These are phyloP conservation scores for Elasticomyces elasticus DNA, from an alignment of 495 filamentous ascomycete species.

Conservation along the genomic window DNA sequence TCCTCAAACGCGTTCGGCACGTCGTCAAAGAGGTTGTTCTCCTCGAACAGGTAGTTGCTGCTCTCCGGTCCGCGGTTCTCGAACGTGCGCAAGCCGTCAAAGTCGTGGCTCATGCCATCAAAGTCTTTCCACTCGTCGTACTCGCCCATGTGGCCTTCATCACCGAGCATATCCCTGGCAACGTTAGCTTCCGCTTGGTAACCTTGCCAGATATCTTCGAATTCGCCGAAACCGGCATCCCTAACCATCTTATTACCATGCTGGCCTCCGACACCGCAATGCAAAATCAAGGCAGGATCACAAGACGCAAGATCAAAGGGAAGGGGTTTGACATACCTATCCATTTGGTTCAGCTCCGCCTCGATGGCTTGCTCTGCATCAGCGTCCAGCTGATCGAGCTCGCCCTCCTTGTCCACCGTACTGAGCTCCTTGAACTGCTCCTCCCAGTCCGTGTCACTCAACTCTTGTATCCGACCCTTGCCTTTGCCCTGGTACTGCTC, in stretches of 20 bases:
- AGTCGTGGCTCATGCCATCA: conserved; percentile 42
- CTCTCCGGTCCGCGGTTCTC: conserved; percentile 62
- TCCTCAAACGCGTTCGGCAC: conserved; percentile 76
- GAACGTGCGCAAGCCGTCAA: conserved; percentile 6
- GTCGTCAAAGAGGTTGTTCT: conserved; percentile 75
- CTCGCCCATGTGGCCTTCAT: conserved; percentile 58
- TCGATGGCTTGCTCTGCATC: conserved; percentile 72
- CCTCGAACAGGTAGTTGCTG: conserved; percentile 88
- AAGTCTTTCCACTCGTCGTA: conserved; percentile 64
- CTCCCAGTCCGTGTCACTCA: conserved; percentile 92
- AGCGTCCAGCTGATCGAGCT: conserved; percentile 49
- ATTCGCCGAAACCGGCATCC: conserved; percentile 56
- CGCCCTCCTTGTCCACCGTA: conserved; percentile 48
- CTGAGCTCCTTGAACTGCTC: conserved; percentile 88
- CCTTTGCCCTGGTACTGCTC: conserved; percentile 58
- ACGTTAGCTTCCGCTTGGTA: conserved; percentile 70
- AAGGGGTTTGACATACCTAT: conserved; percentile 58
- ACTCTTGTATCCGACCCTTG: conserved; percentile 81
- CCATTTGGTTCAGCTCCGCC: conserved; percentile 78
- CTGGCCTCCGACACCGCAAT: neutral
- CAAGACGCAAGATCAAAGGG: neutral
- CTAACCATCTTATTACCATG: neutral
- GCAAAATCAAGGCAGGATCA: neutral
- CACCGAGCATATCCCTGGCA: conserved; percentile 54
- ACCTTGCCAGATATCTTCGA: conserved; percentile 59